Conservation (phyloP, 306 rosid genomes). For the Vigna trinervia region DNA sequence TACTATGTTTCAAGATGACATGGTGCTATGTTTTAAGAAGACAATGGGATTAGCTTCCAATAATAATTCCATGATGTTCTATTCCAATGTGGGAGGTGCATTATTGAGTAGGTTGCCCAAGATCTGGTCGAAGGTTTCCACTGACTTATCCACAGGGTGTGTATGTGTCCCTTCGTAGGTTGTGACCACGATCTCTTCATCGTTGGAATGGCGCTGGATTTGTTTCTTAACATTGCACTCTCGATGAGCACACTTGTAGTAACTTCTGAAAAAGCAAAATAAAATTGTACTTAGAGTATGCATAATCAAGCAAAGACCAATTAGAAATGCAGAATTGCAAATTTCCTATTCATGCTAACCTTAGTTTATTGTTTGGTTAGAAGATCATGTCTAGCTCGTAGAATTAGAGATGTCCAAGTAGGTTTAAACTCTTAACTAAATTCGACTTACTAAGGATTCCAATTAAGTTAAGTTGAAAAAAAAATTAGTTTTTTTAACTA, state of each 20-base stretch:
- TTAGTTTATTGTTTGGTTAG: constrained; percentile 1
- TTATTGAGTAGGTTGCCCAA: neutral
- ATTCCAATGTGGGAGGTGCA: neutral
- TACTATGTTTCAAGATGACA: too few species aligned
- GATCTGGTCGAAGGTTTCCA: constrained; percentile 33
- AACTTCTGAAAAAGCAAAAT: constrained; percentile 56
- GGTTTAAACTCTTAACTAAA: too few species aligned
- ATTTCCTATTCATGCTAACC: neutral
- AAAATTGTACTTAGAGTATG: neutral
- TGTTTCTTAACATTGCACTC: constrained; percentile 77
- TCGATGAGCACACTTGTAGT: constrained; percentile 65
- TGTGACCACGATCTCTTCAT: constrained; percentile 62
- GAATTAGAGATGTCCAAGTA: too few species aligned
- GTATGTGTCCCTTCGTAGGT: constrained; percentile 63
- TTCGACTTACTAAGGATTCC: too few species aligned
- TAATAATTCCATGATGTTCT: neutral
- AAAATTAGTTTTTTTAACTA: too few species aligned
- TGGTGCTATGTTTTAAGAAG: neutral
- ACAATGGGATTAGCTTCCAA: neutral
- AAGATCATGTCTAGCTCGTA: too few species aligned
- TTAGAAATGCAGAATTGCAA: neutral
- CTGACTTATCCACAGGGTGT: constrained; percentile 42
- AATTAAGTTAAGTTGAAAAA: too few species aligned
- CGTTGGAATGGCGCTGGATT: constrained; percentile 61
- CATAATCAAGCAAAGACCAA: neutral